Percentiles rank a stretch among this genome's conserved stretches.
These are phyloP conservation scores for Annulohypoxylon truncatum DNA, from an alignment of 2,329 filamentous ascomycete species.

Conservation along the genomic window DNA sequence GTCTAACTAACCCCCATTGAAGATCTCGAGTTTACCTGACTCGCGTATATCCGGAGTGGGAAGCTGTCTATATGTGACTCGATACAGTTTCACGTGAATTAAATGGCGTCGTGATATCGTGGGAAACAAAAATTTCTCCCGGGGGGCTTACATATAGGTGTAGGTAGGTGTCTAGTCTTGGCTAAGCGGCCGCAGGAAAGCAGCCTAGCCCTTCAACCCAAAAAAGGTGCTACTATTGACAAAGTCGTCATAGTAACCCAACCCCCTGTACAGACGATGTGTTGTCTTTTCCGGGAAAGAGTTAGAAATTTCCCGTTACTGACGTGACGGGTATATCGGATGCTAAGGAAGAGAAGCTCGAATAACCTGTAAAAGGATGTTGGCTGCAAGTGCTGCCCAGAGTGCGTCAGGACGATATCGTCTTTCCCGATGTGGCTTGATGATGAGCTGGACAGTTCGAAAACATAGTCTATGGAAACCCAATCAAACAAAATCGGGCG, in stretches of 20 bases:
- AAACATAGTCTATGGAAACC: constrained; percentile 34
- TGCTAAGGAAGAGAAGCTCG: constrained; percentile 40
- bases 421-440: constrained; percentile 50
- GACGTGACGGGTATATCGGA: constrained; percentile 41
- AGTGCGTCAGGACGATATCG: constrained; percentile 40
- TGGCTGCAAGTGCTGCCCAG: constrained; percentile 46
- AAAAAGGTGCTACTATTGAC: constrained; percentile 35
- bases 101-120: constrained; percentile 42
- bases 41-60: constrained; percentile 42
- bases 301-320: constrained; percentile 31
- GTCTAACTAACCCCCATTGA: constrained; percentile 44
- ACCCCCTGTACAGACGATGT: constrained; percentile 39
- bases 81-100: constrained; percentile 41
- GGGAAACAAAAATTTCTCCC: constrained; percentile 27
- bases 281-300: constrained; percentile 39
- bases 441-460: constrained; percentile 45
- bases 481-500: constrained; percentile 44
- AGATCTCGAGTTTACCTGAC: constrained; percentile 45
- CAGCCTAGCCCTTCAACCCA: constrained; percentile 35
- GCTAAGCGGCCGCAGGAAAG: constrained; percentile 41
- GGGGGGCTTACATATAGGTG: constrained; percentile 37
- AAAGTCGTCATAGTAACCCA: constrained; percentile 39
- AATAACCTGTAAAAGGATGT: constrained; percentile 46
- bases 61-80: constrained; percentile 34
- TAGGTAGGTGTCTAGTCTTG: constrained; percentile 37